Evolutionary conservation across 108 stramenopile species (phyloP), one percentile per base, ranked within the genome.

Genomic region (Nitzschia palea): DNA sequence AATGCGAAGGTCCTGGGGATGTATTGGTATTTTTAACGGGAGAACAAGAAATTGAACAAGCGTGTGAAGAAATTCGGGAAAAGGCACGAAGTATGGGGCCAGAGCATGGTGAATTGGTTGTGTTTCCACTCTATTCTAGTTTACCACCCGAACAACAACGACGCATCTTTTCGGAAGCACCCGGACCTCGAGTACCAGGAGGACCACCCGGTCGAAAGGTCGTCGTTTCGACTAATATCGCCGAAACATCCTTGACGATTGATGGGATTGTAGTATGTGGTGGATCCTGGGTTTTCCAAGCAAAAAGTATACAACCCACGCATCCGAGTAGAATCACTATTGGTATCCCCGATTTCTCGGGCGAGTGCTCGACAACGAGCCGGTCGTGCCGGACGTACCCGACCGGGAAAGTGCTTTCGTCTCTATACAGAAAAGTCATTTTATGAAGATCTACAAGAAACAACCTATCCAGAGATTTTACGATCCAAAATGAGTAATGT

Each of bases 251-350:
- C 31, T 73, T 99, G 42, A 99, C 99, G 2, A 99, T 99, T 75
- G 99, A 99, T 80, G 99, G 99, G 31, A 96, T 99, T 42, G 98
- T 99, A 5, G n/a, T 99, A 98, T 71, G 99, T 99, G 34, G 96
- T 99, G 26, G 99, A 99, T 75, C 97, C 99, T 10, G 98, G 99
- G 28, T 99, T 99, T 59, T 90, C 87, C 43, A 99, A 99, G 78
- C 99, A 99, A 82, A 99, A 99, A 84, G 96, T 99, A 9, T 99
- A 97, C 90, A 99, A 99, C 76, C 99, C 99, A 6, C 83, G 98
- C 12, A 94, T 98, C 37, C 94, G 99, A 6, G 98, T 99, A 17
- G 99, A 99, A 69, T 95, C 94, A 5, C 82, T 99, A 42, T 80
- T 99, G 67, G 98, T 99, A 0, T 93, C 94, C 32, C 99, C 99